A percentile compares a stretch with the other conserved stretches of the same genome.
Evolutionary conservation across 371 early-diverging fungal genomes (phyloP).

Genomic region (Zopfochytrium polystomum): DNA sequence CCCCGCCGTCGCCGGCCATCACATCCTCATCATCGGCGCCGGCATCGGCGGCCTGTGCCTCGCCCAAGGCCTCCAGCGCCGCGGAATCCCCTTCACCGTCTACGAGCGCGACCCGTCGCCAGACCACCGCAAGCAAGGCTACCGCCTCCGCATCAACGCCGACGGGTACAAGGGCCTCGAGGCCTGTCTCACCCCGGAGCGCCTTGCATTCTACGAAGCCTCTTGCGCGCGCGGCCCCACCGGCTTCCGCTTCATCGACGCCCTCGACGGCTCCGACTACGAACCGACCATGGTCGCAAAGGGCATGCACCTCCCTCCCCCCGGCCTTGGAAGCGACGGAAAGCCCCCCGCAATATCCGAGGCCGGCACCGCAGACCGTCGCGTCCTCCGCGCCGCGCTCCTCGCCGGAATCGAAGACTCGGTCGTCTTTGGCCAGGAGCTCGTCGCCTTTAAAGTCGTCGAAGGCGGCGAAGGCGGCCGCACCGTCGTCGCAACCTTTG

Average conservation of each 20-base stretch:
- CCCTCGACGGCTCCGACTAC: not conserved
- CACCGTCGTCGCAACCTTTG: not conserved
- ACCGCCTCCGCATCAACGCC: slow-evolving; percentile 7
- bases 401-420: slow-evolving; percentile 18
- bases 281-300: too few species aligned
- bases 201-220: not conserved
- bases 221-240: not conserved
- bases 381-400: not conserved
- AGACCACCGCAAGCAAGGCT: slow-evolving; percentile 30
- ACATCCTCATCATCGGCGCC: slow-evolving; percentile 23
- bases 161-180: not conserved
- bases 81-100: slow-evolving; percentile 31
- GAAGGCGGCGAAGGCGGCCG: not conserved
- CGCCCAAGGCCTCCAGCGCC: slow-evolving; percentile 37
- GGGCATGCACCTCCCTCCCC: not conserved
- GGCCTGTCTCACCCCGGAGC: not conserved
- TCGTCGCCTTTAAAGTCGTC: not conserved
- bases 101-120: slow-evolving; percentile 37
- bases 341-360: not conserved
- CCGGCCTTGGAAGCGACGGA: not conserved
- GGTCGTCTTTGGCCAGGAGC: slow-evolving; percentile 16
- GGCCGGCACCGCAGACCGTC: slow-evolving; percentile 4
- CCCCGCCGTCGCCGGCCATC: too few species aligned
- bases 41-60: slow-evolving; percentile 32
- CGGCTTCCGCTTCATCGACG: not conserved